phyloP scores from a whole-genome alignment of 345 rosid species.

The Fremontodendron californicum region DNA sequence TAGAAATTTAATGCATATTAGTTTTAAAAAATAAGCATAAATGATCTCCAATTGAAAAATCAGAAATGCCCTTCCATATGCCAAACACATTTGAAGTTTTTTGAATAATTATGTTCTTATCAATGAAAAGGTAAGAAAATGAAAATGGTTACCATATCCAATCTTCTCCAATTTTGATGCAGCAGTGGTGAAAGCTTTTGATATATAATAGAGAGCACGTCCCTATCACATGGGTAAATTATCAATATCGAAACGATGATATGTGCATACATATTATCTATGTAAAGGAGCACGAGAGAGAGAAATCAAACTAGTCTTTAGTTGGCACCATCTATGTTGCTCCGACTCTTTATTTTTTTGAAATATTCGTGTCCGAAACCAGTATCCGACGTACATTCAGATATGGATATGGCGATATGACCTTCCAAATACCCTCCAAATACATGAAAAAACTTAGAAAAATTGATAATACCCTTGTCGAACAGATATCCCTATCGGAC shows the following conservation, averaged over 20 bases:
- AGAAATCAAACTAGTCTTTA: neutral
- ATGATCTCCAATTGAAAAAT: neutral
- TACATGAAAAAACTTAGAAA: no score
- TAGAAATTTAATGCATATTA: neutral
- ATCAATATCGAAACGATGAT: neutral
- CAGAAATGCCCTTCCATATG: neutral
- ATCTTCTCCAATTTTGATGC: slow-evolving; percentile 89
- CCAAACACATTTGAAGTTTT: neutral
- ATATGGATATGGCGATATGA: no score
- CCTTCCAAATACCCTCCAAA: no score
- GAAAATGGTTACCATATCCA: slow-evolving; percentile 57
- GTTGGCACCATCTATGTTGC: no score
- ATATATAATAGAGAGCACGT: slow-evolving; percentile 63
- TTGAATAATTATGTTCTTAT: neutral
- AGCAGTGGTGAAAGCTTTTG: slow-evolving; percentile 75
- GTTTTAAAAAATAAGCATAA: neutral
- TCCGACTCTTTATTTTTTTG: no score
- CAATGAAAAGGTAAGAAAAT: neutral
- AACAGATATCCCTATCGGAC: no score
- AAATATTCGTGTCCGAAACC: no score
- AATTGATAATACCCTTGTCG: no score
- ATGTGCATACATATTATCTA: neutral
- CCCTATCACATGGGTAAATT: slow-evolving; percentile 46
- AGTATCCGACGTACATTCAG: no score
- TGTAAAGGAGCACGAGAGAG: neutral